phyloP scores from a whole-genome alignment of 805 yeast species.

The Grigorovia humatica region DNA sequence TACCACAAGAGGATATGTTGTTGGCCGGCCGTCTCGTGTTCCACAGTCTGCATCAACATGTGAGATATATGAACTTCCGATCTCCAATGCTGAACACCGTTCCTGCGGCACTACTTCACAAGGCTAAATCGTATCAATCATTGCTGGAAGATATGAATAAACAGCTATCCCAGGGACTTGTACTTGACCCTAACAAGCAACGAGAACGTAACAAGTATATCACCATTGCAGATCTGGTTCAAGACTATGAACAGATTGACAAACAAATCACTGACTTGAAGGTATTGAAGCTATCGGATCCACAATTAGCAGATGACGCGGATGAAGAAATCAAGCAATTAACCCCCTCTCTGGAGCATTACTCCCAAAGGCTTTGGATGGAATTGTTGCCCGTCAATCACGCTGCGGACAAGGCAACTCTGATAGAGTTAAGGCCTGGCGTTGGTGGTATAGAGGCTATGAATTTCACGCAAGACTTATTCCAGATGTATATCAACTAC shows the following conservation, averaged over 20 bases:
- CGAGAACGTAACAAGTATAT: slow-evolving; percentile 35
- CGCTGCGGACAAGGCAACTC: slow-evolving; percentile 64
- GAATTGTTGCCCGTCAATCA: slow-evolving; percentile 66
- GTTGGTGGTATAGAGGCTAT: slow-evolving; percentile 94
- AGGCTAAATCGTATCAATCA: slow-evolving; percentile 34
- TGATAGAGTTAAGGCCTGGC: slow-evolving; percentile 86
- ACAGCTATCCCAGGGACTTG: slow-evolving; percentile 33
- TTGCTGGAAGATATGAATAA: slow-evolving; percentile 36
- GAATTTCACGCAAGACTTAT: slow-evolving; percentile 69
- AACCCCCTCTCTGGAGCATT: slow-evolving; percentile 34
- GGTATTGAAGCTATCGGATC: slow-evolving; percentile 23
- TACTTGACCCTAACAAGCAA: slow-evolving; percentile 39
- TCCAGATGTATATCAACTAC: slow-evolving; percentile 71
- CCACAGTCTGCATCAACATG: too few species aligned
- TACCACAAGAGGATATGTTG: too few species aligned
- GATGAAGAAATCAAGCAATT: slow-evolving; percentile 41
- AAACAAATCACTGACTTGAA: slow-evolving; percentile 27
- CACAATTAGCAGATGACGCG: slow-evolving; percentile 46
- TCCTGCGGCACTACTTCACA: slow-evolving; percentile 42
- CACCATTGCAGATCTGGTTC: not conserved
- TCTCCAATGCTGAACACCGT: slow-evolving; percentile 17
- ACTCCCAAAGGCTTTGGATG: slow-evolving; percentile 40
- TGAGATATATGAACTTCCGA: not conserved
- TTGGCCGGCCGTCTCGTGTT: too few species aligned
- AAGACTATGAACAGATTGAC: slow-evolving; percentile 29